Evolutionary conservation across 257 asterid species (phyloP), one percentile per base, ranked within the genome.

Genomic region (Penstemon newberryi): DNA sequence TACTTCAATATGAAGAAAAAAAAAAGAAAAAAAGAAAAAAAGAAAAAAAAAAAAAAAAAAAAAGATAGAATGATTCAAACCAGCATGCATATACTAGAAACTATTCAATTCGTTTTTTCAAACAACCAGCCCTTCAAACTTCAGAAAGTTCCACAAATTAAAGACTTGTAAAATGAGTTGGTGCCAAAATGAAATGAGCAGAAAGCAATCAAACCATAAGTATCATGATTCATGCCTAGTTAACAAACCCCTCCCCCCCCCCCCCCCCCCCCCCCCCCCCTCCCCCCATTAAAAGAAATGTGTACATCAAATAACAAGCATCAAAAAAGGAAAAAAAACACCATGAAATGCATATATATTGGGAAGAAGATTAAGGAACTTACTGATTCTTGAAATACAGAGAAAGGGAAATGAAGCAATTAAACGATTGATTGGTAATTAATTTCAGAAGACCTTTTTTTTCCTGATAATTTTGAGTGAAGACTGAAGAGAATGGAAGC

Each of bases 301-400:
- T 25, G 33, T 0, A 25, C 1, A 25, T 25, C 2, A 25, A 25
- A 25, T 25, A 25, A 25, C 3, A 25, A 25, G 33, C 33, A 25
- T 25, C 1, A 25, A 25, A 25, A 25, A 25, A 25, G 2, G 2
- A 2, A 18, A 11, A 51, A 52, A 18, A 9, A 18, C 40, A 40
- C 44, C 63, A n/a, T 9, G 40, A 55, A 65, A 70, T 56, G 25
- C 58, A 58, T 8, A 38, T 4, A 25, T 25, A 25, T 25, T 33
- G 44, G 0, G 13, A 55, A 51, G 49, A 50, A 64, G 68, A 44
- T 41, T 33, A 42, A 49, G 73, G 62, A 72, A 59, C 42, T 73
- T 76, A 75, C 78, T 13, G 5, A 11, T 44, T 47, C 15, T 59
- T 8, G 74, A 60, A 69, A 15, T 46, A 19, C 36, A 15, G 13